Conservation (phyloP, 495 filamentous ascomycete genomes). For the Neurospora tetrasperma region DNA sequence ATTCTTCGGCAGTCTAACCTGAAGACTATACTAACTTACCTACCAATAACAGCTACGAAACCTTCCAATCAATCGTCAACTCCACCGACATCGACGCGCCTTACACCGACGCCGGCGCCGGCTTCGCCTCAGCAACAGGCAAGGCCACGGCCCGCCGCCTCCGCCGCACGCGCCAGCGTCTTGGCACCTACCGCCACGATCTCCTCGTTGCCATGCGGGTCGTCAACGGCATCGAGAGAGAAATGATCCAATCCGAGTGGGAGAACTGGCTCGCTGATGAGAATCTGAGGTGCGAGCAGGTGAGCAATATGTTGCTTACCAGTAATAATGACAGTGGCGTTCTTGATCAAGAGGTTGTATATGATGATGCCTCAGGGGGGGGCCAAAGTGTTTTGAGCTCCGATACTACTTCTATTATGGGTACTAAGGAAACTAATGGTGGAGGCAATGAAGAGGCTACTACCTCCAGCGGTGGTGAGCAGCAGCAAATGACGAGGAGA, state of each 20-base stretch:
- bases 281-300: constrained; percentile 52
- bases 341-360: constrained; percentile 11
- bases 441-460: constrained; percentile 1
- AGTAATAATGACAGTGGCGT: constrained; percentile 15
- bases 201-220: constrained; percentile 82
- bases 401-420: neutral
- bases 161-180: constrained; percentile 63
- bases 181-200: constrained; percentile 83
- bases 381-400: constrained; percentile 3
- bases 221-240: constrained; percentile 77
- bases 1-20: neutral
- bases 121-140: constrained; percentile 37
- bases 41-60: constrained; percentile 33
- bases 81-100: constrained; percentile 42
- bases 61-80: constrained; percentile 46
- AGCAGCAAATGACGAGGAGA: constrained; percentile 21
- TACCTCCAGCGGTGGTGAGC: neutral
- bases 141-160: constrained; percentile 55
- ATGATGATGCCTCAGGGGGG: constrained; percentile 8
- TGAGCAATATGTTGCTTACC: constrained; percentile 40
- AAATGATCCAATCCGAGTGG: constrained; percentile 78
- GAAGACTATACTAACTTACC: neutral
- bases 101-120: constrained; percentile 32
- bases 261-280: constrained; percentile 80
- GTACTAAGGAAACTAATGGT: neutral